Conservation (phyloP, 73 alveolate species). For the Durusdinium trenchii region DNA sequence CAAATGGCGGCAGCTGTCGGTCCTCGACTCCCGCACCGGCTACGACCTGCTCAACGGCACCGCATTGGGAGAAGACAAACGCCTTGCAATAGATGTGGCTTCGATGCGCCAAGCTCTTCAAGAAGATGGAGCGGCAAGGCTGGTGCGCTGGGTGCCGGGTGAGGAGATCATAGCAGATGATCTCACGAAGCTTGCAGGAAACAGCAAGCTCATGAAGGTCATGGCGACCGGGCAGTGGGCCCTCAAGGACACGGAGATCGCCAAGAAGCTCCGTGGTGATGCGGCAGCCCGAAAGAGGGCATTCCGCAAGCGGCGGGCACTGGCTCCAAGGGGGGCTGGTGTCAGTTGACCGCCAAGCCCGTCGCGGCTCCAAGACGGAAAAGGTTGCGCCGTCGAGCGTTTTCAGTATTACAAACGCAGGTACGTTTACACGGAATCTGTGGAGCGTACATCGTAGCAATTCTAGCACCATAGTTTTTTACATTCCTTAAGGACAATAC, state of each 20-base stretch:
- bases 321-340: too few relatives aligned
- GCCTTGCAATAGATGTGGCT: background rate
- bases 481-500: too few relatives aligned
- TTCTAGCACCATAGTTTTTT: too few relatives aligned
- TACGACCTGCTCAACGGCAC: conserved; percentile 21
- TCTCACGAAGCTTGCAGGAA: conserved; percentile 26
- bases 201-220: background rate
- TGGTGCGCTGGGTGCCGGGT: conserved; percentile 2
- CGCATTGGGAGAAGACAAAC: background rate
- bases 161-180: background rate
- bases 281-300: background rate
- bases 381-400: too few relatives aligned
- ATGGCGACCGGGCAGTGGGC: background rate
- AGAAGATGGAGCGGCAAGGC: background rate
- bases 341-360: too few relatives aligned
- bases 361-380: too few relatives aligned
- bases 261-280: background rate
- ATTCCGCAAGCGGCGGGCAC: background rate
- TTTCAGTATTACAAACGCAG: too few relatives aligned
- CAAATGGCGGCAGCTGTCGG: background rate
- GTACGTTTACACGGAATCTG: too few relatives aligned
- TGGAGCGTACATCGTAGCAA: too few relatives aligned
- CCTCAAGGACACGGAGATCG: background rate
- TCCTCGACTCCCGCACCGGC: conserved; percentile 26
- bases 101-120: background rate